Base-by-base conservation (phyloP, 2,329 filamentous ascomycete species). In the Xylariaceae sp. region DNA sequence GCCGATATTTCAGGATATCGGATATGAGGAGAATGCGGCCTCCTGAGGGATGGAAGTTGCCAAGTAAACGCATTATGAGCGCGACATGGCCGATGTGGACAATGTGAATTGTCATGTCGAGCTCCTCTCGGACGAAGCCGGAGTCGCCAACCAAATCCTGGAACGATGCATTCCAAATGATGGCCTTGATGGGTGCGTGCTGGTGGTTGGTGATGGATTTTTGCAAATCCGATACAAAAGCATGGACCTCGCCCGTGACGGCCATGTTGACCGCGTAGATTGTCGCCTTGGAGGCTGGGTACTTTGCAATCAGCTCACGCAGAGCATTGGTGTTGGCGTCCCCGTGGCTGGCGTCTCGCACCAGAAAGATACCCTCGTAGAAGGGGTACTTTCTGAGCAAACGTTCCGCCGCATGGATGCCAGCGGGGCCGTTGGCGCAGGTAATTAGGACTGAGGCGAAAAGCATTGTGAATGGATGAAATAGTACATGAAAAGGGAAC, bases 31-130 rank as follows among this genome's bases (percentile, higher is more conserved):
- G 82, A 82, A 89, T 87, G 51, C 73, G 69, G 34, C 87, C 87
- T 63, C 87, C 84, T 53, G 85, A 81, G 66, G 34, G 23, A 1
- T 87, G 84, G 74, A 85, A 88, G 65, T 83, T 85, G 51, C 84
- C 75, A 73, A 80, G 73, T 0, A 77, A 66, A 10, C 70, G 71
- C 35, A 77, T 64, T 1, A 67, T 59, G 3, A 68, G 51, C 5
- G 66, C 66, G 2, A 75, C 66, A 9, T 77, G 62, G 1, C 74
- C 66, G 42, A 77, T 64, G 58, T 77, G 72, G 51, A 65, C 68
- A 4, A 77, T 69, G 60, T 76, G 73, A n/a, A 78, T 70, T 1
- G 72, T 74, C 50, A 72, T 71, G 45, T 78, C 75, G 35, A 69
- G 74, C 9, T 70, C 68, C 57, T 76, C 74, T 0, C 47, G 55